These are phyloP conservation scores for Aureobasidium sp. DNA, from an alignment of 2,329 filamentous ascomycete species.

Conservation along the genomic window DNA sequence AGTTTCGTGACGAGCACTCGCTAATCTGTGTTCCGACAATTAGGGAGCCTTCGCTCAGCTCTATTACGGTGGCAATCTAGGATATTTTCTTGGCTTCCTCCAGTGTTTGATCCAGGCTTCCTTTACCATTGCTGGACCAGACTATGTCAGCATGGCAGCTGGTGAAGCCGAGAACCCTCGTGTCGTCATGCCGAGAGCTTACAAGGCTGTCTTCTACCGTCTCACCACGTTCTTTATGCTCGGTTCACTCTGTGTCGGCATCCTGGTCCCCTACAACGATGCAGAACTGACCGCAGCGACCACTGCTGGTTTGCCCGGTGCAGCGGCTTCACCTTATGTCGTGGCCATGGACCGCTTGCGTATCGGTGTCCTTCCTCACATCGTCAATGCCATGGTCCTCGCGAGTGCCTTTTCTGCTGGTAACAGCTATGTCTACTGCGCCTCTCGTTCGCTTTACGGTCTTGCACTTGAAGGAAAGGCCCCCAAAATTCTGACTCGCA, in stretches of 20 bases:
- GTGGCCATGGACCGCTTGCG: constrained; percentile 61
- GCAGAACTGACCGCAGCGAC: constrained; percentile 55
- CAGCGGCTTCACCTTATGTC: constrained; percentile 61
- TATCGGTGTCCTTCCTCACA: constrained; percentile 58
- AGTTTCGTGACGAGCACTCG: background rate
- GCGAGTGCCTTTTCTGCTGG: constrained; percentile 62
- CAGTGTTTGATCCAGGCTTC: constrained; percentile 66
- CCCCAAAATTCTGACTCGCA: constrained; percentile 52
- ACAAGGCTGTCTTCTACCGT: constrained; percentile 73
- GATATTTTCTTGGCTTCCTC: constrained; percentile 69
- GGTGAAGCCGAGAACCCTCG: constrained; percentile 67
- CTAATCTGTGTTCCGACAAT: background rate
- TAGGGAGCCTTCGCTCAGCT: constrained; percentile 54
- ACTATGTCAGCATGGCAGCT: constrained; percentile 59
- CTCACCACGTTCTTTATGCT: constrained; percentile 69
- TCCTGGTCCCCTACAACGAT: constrained; percentile 65
- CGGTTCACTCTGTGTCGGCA: constrained; percentile 64
- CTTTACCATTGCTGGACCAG: constrained; percentile 61
- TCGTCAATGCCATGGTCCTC: constrained; percentile 67
- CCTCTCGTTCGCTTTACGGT: constrained; percentile 61
- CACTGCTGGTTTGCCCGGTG: constrained; percentile 46
- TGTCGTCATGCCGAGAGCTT: constrained; percentile 62
- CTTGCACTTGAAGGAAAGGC: constrained; percentile 63
- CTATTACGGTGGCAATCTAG: constrained; percentile 59
- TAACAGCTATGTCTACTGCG: constrained; percentile 62